These are phyloP conservation scores for Xylaria grammica DNA, from an alignment of 495 filamentous ascomycete genomes.

Conservation along the genomic window DNA sequence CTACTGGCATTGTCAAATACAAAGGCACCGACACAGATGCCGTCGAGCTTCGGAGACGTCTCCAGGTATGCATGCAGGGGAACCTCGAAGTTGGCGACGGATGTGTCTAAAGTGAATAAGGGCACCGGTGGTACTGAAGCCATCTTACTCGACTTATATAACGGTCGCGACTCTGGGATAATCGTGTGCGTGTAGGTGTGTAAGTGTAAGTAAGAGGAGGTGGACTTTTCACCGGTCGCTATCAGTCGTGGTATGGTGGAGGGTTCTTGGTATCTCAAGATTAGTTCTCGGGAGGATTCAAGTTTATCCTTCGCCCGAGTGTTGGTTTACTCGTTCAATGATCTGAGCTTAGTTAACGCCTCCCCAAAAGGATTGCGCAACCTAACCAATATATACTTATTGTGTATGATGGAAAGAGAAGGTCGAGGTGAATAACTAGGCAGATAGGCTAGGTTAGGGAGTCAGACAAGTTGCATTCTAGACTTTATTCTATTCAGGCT, in stretches of 20 bases:
- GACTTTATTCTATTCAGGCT: background rate
- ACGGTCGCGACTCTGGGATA: background rate
- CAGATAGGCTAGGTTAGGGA: too few relatives aligned
- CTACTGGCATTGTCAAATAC: conserved; percentile 42
- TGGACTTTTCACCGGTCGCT: too few relatives aligned
- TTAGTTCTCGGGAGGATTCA: too few relatives aligned
- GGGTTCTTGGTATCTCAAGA: background rate
- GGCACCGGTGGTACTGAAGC: background rate
- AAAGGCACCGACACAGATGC: conserved; percentile 41
- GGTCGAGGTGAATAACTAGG: too few relatives aligned
- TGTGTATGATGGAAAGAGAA: too few relatives aligned
- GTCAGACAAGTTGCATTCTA: too few relatives aligned
- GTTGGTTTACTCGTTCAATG: background rate
- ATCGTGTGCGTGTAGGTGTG: background rate
- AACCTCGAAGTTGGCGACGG: conserved; percentile 32
- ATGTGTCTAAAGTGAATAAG: conserved; percentile 33
- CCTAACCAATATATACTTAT: too few relatives aligned
- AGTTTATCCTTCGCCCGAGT: too few relatives aligned
- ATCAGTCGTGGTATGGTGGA: background rate
- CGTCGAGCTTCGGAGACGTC: conserved; percentile 27
- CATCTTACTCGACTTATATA: background rate
- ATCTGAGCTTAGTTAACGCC: background rate
- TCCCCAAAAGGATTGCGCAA: background rate
- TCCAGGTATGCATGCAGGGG: conserved; percentile 31
- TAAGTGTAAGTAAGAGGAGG: background rate